Conservation (phyloP, 805 yeast genomes). For the Candida insectorum region DNA sequence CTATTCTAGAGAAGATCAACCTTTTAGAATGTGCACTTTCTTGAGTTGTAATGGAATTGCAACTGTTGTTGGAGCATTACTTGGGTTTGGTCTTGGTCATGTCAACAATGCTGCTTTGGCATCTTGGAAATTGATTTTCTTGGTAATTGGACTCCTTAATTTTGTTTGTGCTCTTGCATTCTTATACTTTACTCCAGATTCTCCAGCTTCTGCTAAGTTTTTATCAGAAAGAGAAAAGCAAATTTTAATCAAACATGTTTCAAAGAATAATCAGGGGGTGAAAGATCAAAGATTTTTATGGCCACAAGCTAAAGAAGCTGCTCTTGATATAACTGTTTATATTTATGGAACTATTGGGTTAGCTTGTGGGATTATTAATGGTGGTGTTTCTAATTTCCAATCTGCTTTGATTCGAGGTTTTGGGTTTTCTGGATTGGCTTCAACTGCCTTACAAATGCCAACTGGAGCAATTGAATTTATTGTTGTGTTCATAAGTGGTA, state of each 20-base stretch:
- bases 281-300: slow-evolving; percentile 19
- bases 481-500: slow-evolving; percentile 26
- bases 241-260: slow-evolving; percentile 16
- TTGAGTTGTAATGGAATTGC: slow-evolving; percentile 26
- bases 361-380: slow-evolving; percentile 29
- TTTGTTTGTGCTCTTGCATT: slow-evolving; percentile 17
- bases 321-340: slow-evolving; percentile 18
- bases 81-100: slow-evolving; percentile 30
- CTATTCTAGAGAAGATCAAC: slow-evolving; percentile 32
- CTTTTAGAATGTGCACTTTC: slow-evolving; percentile 24
- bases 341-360: slow-evolving; percentile 19
- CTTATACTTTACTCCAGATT: slow-evolving; percentile 18
- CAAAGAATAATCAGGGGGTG: slow-evolving; percentile 22
- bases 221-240: slow-evolving; percentile 30
- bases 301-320: slow-evolving; percentile 19
- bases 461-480: slow-evolving; percentile 24
- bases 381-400: slow-evolving; percentile 23
- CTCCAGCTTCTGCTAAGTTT: slow-evolving; percentile 29
- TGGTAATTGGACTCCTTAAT: slow-evolving; percentile 18
- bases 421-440: slow-evolving; percentile 26
- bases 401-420: slow-evolving; percentile 27
- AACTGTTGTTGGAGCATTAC: slow-evolving; percentile 20
- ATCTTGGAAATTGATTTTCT: slow-evolving; percentile 24
- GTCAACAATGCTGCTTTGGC: slow-evolving; percentile 16
- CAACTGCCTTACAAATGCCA: slow-evolving; percentile 25